A percentile compares a stretch with the other conserved stretches of the same genome.
These are phyloP conservation scores for Exophiala sp. DNA, from an alignment of 2,329 filamentous ascomycete genomes.

Conservation along the genomic window DNA sequence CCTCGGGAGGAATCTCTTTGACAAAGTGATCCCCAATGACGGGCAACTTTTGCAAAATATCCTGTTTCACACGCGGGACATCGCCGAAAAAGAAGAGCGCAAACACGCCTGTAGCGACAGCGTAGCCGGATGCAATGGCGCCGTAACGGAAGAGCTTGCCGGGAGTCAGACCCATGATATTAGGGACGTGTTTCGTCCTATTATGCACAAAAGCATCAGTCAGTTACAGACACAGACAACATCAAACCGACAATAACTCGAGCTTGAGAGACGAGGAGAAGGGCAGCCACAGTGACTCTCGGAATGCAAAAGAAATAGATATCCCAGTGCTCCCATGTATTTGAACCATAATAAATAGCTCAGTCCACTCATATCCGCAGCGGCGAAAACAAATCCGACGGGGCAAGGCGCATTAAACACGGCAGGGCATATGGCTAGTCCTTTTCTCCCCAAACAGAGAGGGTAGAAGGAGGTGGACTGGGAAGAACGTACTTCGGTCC, in stretches of 20 bases:
- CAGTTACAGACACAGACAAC: too few species aligned
- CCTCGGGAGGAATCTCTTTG: constrained; percentile 55
- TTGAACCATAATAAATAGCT: too few species aligned
- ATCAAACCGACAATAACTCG: too few species aligned
- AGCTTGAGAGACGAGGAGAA: too few species aligned
- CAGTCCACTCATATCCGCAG: too few species aligned
- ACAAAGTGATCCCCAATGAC: constrained; percentile 53
- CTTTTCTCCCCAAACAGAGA: constrained; percentile 14
- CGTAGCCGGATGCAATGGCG: constrained; percentile 50
- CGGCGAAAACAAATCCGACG: too few species aligned
- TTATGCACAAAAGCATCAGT: constrained; percentile 26
- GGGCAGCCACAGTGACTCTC: too few species aligned
- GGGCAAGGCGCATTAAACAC: too few species aligned
- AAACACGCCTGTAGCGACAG: constrained; percentile 52
- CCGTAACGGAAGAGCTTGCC: constrained; percentile 34
- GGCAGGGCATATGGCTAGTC: too few species aligned
- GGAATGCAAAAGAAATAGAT: too few species aligned
- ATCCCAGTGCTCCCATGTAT: too few species aligned
- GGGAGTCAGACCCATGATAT: constrained; percentile 26
- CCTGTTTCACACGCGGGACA: constrained; percentile 55
- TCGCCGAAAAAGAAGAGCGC: constrained; percentile 61
- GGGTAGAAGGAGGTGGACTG: constrained; percentile 50
- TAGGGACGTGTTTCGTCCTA: constrained; percentile 24
- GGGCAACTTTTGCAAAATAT: constrained; percentile 57
- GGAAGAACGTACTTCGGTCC: constrained; percentile 48